These are phyloP conservation scores for Cytospora mali DNA, from an alignment of 2,329 filamentous ascomycete genomes.

Conservation along the genomic window DNA sequence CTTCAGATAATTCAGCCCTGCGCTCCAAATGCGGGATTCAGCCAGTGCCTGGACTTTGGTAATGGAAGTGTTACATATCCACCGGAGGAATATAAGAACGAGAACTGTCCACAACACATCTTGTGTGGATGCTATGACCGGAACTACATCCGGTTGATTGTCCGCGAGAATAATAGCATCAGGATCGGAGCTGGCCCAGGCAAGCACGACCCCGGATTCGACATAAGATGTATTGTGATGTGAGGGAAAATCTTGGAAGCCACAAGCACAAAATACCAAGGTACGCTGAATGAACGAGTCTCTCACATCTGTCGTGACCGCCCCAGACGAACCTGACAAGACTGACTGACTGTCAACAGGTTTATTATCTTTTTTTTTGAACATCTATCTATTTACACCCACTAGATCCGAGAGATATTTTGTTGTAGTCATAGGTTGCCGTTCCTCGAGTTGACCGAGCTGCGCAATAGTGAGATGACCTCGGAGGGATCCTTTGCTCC, in stretches of 20 bases:
- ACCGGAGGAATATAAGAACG: conserved; percentile 38
- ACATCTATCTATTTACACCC: conserved; percentile 16
- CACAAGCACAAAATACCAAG: not conserved
- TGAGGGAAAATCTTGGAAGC: conserved; percentile 32
- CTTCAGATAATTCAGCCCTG: conserved; percentile 51
- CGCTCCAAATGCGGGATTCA: conserved; percentile 53
- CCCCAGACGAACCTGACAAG: not conserved
- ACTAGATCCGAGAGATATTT: not conserved
- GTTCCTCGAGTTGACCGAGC: conserved; percentile 69
- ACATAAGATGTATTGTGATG: conserved; percentile 43
- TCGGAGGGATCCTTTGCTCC: conserved; percentile 85
- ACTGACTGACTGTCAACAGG: not conserved
- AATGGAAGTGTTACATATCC: conserved; percentile 42
- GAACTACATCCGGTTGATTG: conserved; percentile 51
- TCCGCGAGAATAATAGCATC: conserved; percentile 46
- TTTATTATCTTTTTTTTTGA: not conserved
- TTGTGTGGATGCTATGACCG: conserved; percentile 48
- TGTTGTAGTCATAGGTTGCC: conserved; percentile 41
- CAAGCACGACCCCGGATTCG: conserved; percentile 41
- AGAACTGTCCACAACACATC: conserved; percentile 47
- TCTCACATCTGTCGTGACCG: not conserved
- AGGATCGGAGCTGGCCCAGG: conserved; percentile 52
- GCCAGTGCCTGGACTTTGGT: conserved; percentile 48
- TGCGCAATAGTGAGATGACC: conserved; percentile 80
- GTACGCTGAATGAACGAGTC: not conserved